Conservation (phyloP, 345 rosid genomes). For the Microthlaspi erraticum region DNA sequence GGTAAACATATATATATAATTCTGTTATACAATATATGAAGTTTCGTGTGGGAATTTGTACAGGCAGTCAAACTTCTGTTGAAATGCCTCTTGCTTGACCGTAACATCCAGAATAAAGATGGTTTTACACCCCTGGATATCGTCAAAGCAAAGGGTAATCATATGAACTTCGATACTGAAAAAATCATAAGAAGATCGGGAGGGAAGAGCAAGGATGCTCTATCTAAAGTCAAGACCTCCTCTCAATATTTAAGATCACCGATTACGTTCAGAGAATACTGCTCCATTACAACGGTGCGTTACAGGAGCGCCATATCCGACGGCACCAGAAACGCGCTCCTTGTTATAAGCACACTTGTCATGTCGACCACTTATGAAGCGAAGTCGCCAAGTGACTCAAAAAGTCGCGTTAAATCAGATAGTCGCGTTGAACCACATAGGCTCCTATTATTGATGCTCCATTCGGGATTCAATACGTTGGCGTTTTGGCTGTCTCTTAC, state of each 20-base stretch:
- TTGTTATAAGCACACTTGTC: neutral
- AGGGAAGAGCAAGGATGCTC: constrained; percentile 7
- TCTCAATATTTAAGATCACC: neutral
- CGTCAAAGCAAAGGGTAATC: neutral
- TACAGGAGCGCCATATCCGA: constrained; percentile 7
- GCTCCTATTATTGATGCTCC: too few species aligned
- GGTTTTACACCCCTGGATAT: constrained; percentile 10
- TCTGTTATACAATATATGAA: too few species aligned
- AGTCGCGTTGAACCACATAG: too few species aligned
- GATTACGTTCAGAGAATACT: neutral
- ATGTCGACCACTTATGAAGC: neutral
- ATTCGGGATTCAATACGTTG: neutral
- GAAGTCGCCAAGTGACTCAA: neutral
- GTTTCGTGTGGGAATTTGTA: neutral
- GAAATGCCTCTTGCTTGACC: neutral
- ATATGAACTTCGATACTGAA: neutral
- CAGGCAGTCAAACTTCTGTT: constrained; percentile 29
- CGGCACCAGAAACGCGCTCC: constrained; percentile 3
- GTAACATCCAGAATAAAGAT: constrained; percentile 10
- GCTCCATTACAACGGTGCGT: neutral
- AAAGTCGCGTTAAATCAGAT: too few species aligned
- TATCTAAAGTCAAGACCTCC: neutral
- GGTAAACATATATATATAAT: too few species aligned
- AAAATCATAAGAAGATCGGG: neutral
- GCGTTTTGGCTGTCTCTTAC: neutral